These are phyloP conservation scores for Neophaeococcomyces aloes DNA, from an alignment of 2,329 filamentous ascomycete genomes.

Conservation along the genomic window DNA sequence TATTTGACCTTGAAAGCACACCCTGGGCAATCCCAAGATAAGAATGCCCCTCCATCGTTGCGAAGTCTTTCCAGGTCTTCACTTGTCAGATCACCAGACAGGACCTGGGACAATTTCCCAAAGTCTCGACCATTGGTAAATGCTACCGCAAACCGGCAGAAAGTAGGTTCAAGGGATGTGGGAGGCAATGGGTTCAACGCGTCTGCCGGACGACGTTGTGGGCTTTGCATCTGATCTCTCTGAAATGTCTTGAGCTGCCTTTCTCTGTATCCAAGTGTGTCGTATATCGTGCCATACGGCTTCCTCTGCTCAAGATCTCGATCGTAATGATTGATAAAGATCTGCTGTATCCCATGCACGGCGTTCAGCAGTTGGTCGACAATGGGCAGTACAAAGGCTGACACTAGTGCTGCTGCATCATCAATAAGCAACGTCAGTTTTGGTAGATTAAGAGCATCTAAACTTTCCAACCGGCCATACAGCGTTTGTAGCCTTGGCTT, in stretches of 20 bases:
- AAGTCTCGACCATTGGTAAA: conserved; percentile 19
- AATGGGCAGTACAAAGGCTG: conserved; percentile 13
- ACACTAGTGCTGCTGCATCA: conserved; percentile 13
- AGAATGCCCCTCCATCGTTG: conserved; percentile 16
- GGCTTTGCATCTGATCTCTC: conserved; percentile 12
- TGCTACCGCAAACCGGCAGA: conserved; percentile 21
- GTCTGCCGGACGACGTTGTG: conserved; percentile 13
- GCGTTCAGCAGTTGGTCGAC: conserved; percentile 18
- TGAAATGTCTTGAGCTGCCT: conserved; percentile 14
- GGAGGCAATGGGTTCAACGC: conserved; percentile 9
- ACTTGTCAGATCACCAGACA: conserved; percentile 13
- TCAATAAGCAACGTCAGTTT: conserved; percentile 18
- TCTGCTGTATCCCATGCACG: conserved; percentile 16
- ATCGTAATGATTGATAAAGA: conserved; percentile 21
- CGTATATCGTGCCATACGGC: conserved; percentile 16
- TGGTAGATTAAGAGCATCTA: conserved; percentile 13
- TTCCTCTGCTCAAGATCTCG: conserved; percentile 15
- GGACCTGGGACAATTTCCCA: conserved; percentile 15
- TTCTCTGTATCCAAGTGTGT: conserved; percentile 14
- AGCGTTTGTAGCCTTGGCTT: conserved; percentile 21
- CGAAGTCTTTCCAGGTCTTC: conserved; percentile 14
- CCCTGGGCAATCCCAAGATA: conserved; percentile 21
- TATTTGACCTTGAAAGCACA: conserved; percentile 20
- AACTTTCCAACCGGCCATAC: conserved; percentile 10
- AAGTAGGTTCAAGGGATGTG: conserved; percentile 13